Conservation (phyloP, 768 basidiomycete genomes). For the Tricholoma sp. region DNA sequence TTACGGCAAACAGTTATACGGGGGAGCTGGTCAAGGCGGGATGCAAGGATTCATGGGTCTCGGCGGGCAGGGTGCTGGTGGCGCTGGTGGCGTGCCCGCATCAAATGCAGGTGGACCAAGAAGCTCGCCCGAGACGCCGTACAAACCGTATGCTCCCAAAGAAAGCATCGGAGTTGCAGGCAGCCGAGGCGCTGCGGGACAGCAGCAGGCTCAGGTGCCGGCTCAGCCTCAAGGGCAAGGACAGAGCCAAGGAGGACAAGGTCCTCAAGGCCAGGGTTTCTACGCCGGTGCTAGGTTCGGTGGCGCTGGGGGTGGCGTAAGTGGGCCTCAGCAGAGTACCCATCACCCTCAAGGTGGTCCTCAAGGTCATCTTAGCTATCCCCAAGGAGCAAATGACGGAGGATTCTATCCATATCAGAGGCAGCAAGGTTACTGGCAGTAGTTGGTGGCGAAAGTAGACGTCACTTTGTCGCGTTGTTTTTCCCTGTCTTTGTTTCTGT, state of each 20-base stretch:
- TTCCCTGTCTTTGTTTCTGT: slow-evolving; percentile 9
- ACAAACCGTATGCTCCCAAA: slow-evolving; percentile 72
- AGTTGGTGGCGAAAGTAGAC: slow-evolving; percentile 13
- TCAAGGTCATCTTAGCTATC: slow-evolving; percentile 57
- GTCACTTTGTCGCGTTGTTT: slow-evolving; percentile 8
- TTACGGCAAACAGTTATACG: slow-evolving; percentile 44
- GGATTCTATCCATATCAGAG: slow-evolving; percentile 73
- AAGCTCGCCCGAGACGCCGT: slow-evolving; percentile 65
- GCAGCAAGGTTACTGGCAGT: slow-evolving; percentile 62
- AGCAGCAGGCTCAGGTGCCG: slow-evolving; percentile 39
- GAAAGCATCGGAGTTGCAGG: slow-evolving; percentile 50
- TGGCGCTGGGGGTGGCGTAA: slow-evolving; percentile 31
- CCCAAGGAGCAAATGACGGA: slow-evolving; percentile 59
- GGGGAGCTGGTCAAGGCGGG: slow-evolving; percentile 44
- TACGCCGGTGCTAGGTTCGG: slow-evolving; percentile 44
- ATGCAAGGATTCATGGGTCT: slow-evolving; percentile 73
- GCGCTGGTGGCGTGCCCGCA: slow-evolving; percentile 31
- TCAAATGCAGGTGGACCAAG: slow-evolving; percentile 43
- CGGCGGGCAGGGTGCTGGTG: slow-evolving; percentile 39
- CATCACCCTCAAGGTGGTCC: slow-evolving; percentile 43
- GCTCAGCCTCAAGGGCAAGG: slow-evolving; percentile 48
- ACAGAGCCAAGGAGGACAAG: slow-evolving; percentile 36
- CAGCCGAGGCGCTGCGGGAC: slow-evolving; percentile 33
- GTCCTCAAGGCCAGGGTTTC: slow-evolving; percentile 47
- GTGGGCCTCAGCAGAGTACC: slow-evolving; percentile 36